Conservation (phyloP, 495 filamentous ascomycete species). For the Annulohypoxylon moriforme region DNA sequence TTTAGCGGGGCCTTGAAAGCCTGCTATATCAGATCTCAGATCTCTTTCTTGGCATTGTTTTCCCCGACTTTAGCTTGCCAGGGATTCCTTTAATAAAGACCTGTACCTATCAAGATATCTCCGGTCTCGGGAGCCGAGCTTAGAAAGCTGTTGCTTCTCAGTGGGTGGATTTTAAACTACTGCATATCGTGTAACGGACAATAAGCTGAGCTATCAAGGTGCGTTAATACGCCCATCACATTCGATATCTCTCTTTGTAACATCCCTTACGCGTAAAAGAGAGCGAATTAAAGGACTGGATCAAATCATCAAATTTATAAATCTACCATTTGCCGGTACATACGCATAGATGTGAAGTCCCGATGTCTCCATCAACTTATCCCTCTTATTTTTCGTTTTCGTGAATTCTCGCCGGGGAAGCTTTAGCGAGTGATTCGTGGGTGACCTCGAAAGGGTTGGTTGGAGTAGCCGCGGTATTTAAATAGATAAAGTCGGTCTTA, state of each 20-base stretch:
- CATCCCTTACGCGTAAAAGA: constrained; percentile 8
- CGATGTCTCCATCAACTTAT: constrained; percentile 28
- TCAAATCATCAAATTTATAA: neutral
- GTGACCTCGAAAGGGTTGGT: neutral
- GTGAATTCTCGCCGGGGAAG: constrained; percentile 26
- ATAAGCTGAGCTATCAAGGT: constrained; percentile 16
- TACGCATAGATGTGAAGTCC: constrained; percentile 5
- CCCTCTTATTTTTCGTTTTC: constrained; percentile 17
- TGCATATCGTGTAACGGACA: neutral
- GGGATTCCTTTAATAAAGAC: constrained; percentile 1
- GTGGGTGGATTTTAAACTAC: neutral
- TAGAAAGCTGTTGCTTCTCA: constrained; percentile 18
- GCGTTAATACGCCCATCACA: constrained; percentile 11
- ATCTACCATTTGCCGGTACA: neutral
- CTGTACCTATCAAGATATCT: constrained; percentile 11
- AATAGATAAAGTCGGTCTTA: constrained; percentile 8
- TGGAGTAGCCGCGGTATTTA: constrained; percentile 8
- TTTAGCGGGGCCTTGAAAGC: no score
- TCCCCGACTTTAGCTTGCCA: constrained; percentile 2
- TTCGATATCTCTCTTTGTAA: constrained; percentile 17
- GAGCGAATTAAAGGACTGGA: constrained; percentile 4
- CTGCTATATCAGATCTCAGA: constrained; percentile 2
- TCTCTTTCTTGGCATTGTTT: neutral
- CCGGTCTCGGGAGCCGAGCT: constrained; percentile 30
- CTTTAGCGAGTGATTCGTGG: neutral